Conservation (phyloP, 306 rosid genomes). For the Hylodesmum podocarpum region DNA sequence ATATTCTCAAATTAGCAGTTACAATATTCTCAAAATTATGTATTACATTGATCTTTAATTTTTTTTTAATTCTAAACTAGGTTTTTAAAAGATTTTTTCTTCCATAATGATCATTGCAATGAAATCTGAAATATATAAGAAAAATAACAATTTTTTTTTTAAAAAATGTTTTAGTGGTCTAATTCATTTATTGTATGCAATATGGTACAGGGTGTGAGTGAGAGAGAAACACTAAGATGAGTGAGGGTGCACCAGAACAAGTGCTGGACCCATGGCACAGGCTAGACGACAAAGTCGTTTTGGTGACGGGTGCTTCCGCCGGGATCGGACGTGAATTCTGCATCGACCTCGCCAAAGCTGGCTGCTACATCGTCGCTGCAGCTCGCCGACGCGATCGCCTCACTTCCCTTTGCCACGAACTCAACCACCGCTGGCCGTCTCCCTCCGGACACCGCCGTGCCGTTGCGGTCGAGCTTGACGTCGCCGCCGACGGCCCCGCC, state of each 20-base stretch:
- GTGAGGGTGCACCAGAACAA: background rate
- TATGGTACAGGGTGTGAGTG: too few relatives aligned
- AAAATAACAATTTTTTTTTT: too few relatives aligned
- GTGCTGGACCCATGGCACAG: conserved; percentile 58
- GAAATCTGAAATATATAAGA: too few relatives aligned
- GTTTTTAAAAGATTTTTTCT: too few relatives aligned
- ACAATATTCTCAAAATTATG: too few relatives aligned
- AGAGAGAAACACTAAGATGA: conserved; percentile 3
- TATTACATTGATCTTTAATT: too few relatives aligned
- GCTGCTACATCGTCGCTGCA: conserved; percentile 66
- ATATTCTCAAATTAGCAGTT: too few relatives aligned
- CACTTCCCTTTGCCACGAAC: conserved; percentile 54
- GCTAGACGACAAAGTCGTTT: conserved; percentile 62
- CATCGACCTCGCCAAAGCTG: conserved; percentile 70
- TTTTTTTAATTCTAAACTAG: too few relatives aligned
- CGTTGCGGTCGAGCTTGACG: conserved; percentile 71
- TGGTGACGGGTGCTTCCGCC: conserved; percentile 86
- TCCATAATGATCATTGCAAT: too few relatives aligned
- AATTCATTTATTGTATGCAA: too few relatives aligned
- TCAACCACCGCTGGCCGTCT: conserved; percentile 36
- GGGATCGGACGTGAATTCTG: conserved; percentile 77
- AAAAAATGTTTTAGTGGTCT: too few relatives aligned
- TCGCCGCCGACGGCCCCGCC: conserved; percentile 50
- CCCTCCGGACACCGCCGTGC: conserved; percentile 35
- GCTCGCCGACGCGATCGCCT: conserved; percentile 80